phyloP scores from a whole-genome alignment of 73 alveolate species.

The Paramecium primaurelia region DNA sequence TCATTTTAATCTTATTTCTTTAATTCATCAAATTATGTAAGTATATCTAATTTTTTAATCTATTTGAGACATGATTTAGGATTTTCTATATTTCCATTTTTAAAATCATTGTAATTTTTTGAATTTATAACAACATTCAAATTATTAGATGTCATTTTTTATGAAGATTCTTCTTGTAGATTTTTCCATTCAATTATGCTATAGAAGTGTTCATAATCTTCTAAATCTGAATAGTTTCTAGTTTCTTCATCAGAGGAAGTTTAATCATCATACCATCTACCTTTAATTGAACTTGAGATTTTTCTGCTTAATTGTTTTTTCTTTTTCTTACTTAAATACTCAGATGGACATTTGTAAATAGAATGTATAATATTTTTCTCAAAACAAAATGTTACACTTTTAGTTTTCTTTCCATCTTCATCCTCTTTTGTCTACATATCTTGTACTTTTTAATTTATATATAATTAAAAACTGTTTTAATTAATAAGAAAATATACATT shows the following conservation, averaged over 20 bases:
- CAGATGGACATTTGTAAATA: background rate
- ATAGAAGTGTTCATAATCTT: background rate
- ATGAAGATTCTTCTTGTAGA: background rate
- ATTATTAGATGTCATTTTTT: background rate
- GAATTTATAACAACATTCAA: background rate
- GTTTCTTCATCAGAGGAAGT: background rate
- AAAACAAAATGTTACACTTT: background rate
- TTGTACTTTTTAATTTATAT: background rate
- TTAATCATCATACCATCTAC: background rate
- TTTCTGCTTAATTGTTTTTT: background rate
- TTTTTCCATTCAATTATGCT: constrained; percentile 1
- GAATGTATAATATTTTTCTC: background rate
- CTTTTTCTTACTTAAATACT: background rate
- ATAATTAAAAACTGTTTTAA: background rate
- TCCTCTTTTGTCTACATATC: background rate
- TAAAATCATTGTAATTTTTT: background rate
- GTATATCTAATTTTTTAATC: background rate
- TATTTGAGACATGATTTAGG: background rate
- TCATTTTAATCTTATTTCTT: background rate
- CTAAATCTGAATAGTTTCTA: background rate
- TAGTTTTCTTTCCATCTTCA: background rate
- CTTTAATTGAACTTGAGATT: background rate
- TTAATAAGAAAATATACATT: background rate
- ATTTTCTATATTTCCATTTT: background rate
- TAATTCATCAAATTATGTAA: background rate